Percentiles rank a stretch among this genome's conserved stretches.
Conservation (phyloP, 495 filamentous ascomycete species). For the Xylaria acuta region DNA sequence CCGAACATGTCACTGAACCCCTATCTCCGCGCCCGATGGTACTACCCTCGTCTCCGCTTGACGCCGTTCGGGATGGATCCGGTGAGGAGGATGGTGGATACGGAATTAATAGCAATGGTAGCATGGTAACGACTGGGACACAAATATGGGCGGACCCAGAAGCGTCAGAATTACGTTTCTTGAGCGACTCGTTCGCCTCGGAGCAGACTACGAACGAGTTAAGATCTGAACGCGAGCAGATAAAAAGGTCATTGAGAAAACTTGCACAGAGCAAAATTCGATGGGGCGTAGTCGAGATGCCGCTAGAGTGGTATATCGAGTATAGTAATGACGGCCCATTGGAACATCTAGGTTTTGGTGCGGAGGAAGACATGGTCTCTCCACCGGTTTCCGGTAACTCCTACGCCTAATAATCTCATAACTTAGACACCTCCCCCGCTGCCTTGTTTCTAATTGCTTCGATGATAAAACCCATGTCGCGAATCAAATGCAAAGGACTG, state of each 20-base stretch:
- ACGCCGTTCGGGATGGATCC: no score
- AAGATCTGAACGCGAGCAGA: not conserved
- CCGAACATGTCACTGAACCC: no score
- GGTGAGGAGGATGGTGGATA: no score
- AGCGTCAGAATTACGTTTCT: not conserved
- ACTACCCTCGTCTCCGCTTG: no score
- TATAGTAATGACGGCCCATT: not conserved
- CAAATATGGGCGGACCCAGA: not conserved
- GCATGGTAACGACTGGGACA: no score
- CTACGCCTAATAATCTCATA: not conserved
- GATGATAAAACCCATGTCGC: not conserved
- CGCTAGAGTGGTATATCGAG: not conserved
- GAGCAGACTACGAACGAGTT: not conserved
- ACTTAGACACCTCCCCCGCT: not conserved
- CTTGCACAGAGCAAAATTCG: slow-evolving; percentile 4
- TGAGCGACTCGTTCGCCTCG: not conserved
- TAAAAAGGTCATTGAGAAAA: not conserved
- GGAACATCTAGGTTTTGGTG: not conserved
- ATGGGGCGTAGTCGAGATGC: slow-evolving; percentile 6
- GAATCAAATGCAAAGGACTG: not conserved
- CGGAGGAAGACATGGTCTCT: not conserved
- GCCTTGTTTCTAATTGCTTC: not conserved
- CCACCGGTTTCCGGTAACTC: not conserved
- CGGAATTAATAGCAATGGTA: not conserved
- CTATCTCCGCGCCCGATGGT: no score